Evolutionary conservation across 495 filamentous ascomycete genomes (phyloP), one percentile per base, ranked within the genome.

Genomic region (Hypoxylon subgilvum): DNA sequence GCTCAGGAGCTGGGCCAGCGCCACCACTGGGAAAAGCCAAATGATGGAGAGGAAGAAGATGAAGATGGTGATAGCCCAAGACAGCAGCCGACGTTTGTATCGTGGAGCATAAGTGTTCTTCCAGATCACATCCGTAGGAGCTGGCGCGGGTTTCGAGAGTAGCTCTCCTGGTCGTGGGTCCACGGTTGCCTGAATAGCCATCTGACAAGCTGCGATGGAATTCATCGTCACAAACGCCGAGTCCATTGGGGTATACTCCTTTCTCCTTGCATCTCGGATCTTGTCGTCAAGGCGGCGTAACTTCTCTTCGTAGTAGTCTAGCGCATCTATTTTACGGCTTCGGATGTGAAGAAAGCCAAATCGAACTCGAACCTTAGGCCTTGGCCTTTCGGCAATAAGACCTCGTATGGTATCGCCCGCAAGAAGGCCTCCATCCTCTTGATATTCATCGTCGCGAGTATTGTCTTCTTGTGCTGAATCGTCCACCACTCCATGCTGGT

Each of bases 171-270:
- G 95, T 17, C 86, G 85, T 1, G 94, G 91, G 65, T 96, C 92
- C 21, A 99, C 82, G 3, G 92, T 85, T 0, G 95, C 90, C 70
- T 99, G 94, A 34, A 95, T 86, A 12, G 91, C 90, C 88, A 97
- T 95, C 76, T 98, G 94, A 57, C 79, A 82, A 17, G 92, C 85
- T n/a, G 91, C 88, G 54, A 93, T 91, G 13, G 91, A 96, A 71
- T 96, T 87, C 89, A 99, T 92, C 0, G 95, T 97, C 25, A 99
- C 91, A 70, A 97, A 97, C 5, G 95, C 95, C 27, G 95, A 77
- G 34, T 92, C 85, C 0, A 85, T 91, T 1, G 95, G 80, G 6
- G 79, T 74, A 66, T 89, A 97, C 12, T 88, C 85, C 68, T 92
- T 92, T 61, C 83, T 82, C 19, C 95, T 82, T 0, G 88, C 85